Evolutionary conservation across 352 stramenopile species (phyloP), one percentile per base, ranked within the genome.

Genomic region (Pythium sukuiense): DNA sequence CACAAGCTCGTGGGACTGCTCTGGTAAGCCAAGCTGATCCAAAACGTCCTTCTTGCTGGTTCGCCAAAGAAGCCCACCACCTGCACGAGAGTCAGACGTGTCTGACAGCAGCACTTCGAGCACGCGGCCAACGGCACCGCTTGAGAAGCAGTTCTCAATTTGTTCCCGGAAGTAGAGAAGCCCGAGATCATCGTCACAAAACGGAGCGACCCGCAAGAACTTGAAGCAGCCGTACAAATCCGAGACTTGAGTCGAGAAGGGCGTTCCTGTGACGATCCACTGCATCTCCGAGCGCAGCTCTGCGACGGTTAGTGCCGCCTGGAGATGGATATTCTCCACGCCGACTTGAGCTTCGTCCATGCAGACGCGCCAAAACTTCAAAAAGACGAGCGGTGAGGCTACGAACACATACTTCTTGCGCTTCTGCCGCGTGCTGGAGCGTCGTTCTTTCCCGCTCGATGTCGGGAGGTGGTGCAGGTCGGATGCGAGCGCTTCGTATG

Each of bases 281-380:
- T 85, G 77, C 41, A 87, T 76, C 16, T 81, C 53, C 6, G 77
- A 74, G 2, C 72, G 67, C 3, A 98, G 67, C 43, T 86, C 77
- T 1, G 88, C 69, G 24, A 96, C 85, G 56, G 96, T 97, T 55
- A 92, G 65, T 18, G 93, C 91, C 8, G 89, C 85, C 56, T 87
- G 69, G 6, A 89, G 67, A n/a, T 78, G 75, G 1, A 75, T 77
- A 54, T 87, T 89, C 69, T 98, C 89, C 1, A 98, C 87, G 12
- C 82, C 80, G 13, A 96, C 75, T 72, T 98, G 95, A 2, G 93
- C 93, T 83, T 98, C 95, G 61, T 98, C 93, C 65, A 98, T 91
- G 55, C 81, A 96, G 13, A 98, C 76, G 14, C 94, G 81, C 88
- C 91, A 97, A 63, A 92, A 98, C 12, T 77, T 70, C 43, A 98